Evolutionary conservation across 1,284 basidiomycete genomes (phyloP), one percentile per base, ranked within the genome.

Genomic region (Lentinula novae-zelandiae): DNA sequence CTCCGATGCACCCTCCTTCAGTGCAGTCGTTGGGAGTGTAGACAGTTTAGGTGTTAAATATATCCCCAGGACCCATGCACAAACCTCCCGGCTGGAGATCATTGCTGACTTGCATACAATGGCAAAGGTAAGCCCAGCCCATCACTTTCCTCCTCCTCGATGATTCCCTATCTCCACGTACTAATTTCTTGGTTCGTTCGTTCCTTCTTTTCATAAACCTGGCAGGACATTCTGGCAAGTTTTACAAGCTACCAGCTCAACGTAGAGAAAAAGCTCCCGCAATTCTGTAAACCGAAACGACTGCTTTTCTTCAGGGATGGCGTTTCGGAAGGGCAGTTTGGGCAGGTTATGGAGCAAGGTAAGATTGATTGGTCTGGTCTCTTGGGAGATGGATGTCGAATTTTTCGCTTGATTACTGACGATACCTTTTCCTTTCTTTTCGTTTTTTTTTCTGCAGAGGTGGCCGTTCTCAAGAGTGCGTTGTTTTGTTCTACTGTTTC

Each of bases 21-120:
- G 89, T 0, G 78, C 89, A 2, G 73, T 93, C 0, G 90, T 92
- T 9, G 89, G 80, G 22, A 91, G 85, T 63, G 82, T 92, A 40
- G 90, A 92, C 69, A 82, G 82, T 0, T 78, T 85, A 63, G 80
- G 80, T 0, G 85, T 84, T 0, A 80, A 80, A 68, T 82, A 80
- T 68, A 73, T 80, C 51, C 76, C 80, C 38, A 84, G 82, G 39
- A 84, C 80, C 53, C 77, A 82, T 15, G 86, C 88, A 1, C 90
- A 92, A 70, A 78, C 77, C 0, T 87, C 87, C 20, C 80, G 87
- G 0, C 78, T 82, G 63, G 90, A 92, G 69, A 90, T 92, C 70
- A 91, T 92, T 49, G 83, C 83, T 44, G 88, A 89, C 49, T 69
- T 92, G 10, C 73, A 82, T 54, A 74, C 76, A 0, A 91, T 91